Percentiles rank a stretch among this genome's conserved stretches.
Evolutionary conservation across 2,329 filamentous ascomycete genomes (phyloP).

Genomic region (Sclerotinia trifoliorum): DNA sequence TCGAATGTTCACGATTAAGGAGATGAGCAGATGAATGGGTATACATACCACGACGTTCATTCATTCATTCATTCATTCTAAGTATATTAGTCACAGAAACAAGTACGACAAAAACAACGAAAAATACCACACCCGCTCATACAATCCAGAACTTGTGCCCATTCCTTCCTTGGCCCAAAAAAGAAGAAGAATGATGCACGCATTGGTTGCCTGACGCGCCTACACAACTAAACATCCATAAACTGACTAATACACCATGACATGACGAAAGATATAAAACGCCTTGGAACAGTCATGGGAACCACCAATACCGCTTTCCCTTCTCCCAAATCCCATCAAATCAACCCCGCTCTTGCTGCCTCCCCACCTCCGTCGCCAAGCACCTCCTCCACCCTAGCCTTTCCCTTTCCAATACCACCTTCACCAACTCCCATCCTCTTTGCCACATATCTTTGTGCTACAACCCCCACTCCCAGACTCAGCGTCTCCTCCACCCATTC

Average conservation of each 20-base stretch:
- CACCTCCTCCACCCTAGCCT: conserved; percentile 57
- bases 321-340: background rate
- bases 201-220: background rate
- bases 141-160: background rate
- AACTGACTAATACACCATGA: background rate
- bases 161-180: background rate
- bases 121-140: background rate
- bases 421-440: conserved; percentile 94
- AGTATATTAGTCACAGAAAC: background rate
- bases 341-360: conserved; percentile 56
- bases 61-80: background rate
- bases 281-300: background rate
- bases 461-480: conserved; percentile 72
- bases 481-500: conserved; percentile 95
- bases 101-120: background rate
- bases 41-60: background rate
- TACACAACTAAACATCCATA: background rate
- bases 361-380: conserved; percentile 58
- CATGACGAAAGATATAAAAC: background rate
- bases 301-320: background rate
- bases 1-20: background rate
- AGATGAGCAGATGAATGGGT: background rate
- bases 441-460: conserved; percentile 94
- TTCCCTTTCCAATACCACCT: conserved; percentile 61
- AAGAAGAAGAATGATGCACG: background rate